Base-by-base conservation (phyloP, 768 basidiomycete species). In the Auricularia heimuer region DNA sequence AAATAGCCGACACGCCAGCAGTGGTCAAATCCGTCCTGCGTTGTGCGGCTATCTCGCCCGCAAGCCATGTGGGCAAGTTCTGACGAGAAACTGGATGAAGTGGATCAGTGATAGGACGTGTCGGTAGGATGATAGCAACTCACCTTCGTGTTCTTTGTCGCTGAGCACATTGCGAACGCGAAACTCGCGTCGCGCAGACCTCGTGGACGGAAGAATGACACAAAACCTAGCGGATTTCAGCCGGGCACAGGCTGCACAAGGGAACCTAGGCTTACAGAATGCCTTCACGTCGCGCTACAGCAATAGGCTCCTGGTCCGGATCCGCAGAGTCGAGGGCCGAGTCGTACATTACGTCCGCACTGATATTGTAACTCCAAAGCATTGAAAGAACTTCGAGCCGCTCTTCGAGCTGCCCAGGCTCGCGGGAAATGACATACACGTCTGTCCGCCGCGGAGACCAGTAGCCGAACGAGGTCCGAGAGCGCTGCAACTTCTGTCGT, bases 371-470 rank as follows among this genome's bases (percentile, higher is more conserved):
- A 70, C 85, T 81, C 92, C 92, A 94, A 39, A 94, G 76, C 62
- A 87, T 82, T 0, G 89, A 78, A 12, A 85, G 88, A 1, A 92
- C 82, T 69, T 93, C 89, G 18, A 94, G 80, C 54, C 92, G 81
- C 62, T 92, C 92, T 67, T 86, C 83, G 42, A 94, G 76, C 70
- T 86, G 81, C 10, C 92, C 91, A 7, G 84, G 78, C 67, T 89
- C 85, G 66, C 87, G 90, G 0, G 90, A 90, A 34, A 92, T 84
- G 12, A 94, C 80, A 67, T 93, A 94, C 11, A 94, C 92, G 68
- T 94, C 92, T 68, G 92, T 93, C 45, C 90, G 80, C 16, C 91
- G 82, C n/a, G 92, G 92, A 73, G 89, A 90, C 90, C 90, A 94
- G 71, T 85, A 90, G 0, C 92, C 92, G 67, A 92, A 94, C 0